Evolutionary conservation across 2,329 filamentous ascomycete genomes (phyloP).

Genomic region (Graphiopsis chlorocephala): DNA sequence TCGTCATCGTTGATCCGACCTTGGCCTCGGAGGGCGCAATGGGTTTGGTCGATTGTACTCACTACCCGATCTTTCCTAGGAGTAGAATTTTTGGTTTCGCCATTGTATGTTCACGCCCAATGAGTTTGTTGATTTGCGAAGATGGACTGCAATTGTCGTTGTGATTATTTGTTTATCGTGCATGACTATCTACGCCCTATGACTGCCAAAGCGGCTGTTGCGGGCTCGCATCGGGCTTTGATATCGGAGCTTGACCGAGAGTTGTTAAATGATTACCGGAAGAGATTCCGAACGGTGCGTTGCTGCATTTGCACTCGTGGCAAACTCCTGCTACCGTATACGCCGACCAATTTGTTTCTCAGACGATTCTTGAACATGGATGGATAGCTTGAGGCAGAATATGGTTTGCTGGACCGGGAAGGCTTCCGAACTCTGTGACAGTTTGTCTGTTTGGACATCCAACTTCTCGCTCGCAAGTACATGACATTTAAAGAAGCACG

Average conservation of each 20-base stretch:
- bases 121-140: no score
- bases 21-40: not conserved
- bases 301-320: not conserved
- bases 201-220: slow-evolving; percentile 13
- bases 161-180: not conserved
- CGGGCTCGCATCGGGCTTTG: slow-evolving; percentile 9
- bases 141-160: not conserved
- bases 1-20: slow-evolving; percentile 47
- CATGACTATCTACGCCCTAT: not conserved
- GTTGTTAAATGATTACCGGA: not conserved
- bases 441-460: not conserved
- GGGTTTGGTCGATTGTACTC: slow-evolving; percentile 6
- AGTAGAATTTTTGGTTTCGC: slow-evolving; percentile 59
- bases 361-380: not conserved
- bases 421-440: not conserved
- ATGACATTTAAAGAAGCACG: not conserved
- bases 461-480: not conserved
- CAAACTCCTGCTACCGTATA: no score
- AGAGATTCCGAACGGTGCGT: not conserved
- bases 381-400: not conserved
- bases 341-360: not conserved
- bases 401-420: not conserved
- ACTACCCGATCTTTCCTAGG: slow-evolving; percentile 64
- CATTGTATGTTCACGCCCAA: slow-evolving; percentile 27
- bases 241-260: not conserved